Percentiles rank a stretch among this genome's conserved stretches.
Conservation (phyloP, 805 yeast genomes). For the Candida tallmaniae region DNA sequence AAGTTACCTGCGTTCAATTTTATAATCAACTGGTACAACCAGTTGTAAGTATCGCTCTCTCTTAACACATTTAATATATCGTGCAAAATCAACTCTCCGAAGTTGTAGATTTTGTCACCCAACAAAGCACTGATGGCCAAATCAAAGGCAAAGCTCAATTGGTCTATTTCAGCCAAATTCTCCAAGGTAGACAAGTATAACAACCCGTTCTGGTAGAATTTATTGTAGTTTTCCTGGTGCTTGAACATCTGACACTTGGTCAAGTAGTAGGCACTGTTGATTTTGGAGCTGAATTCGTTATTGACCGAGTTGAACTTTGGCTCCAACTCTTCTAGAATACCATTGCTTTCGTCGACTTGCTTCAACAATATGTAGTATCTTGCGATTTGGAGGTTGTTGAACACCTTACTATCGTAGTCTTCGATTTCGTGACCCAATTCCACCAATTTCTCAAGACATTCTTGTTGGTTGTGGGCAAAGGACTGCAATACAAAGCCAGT, state of each 20-base stretch:
- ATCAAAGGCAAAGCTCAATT: slow-evolving; percentile 56
- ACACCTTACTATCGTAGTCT: slow-evolving; percentile 42
- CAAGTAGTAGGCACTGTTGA: slow-evolving; percentile 80
- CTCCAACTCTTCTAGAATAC: slow-evolving; percentile 58
- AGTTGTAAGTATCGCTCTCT: slow-evolving; percentile 43
- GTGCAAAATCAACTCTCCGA: slow-evolving; percentile 91
- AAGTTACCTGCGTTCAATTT: slow-evolving; percentile 79
- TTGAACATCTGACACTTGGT: slow-evolving; percentile 75
- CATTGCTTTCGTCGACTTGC: slow-evolving; percentile 54
- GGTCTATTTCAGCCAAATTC: slow-evolving; percentile 33
- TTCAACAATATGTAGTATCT: slow-evolving; percentile 58
- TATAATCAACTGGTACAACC: slow-evolving; percentile 70
- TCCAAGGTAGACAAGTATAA: slow-evolving; percentile 58
- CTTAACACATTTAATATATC: slow-evolving; percentile 60
- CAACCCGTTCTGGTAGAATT: slow-evolving; percentile 75
- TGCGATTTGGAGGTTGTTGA: slow-evolving; percentile 61
- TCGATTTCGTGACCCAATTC: slow-evolving; percentile 32
- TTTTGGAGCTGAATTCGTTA: slow-evolving; percentile 40
- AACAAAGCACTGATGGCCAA: slow-evolving; percentile 80
- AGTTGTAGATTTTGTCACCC: slow-evolving; percentile 90
- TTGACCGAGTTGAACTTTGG: slow-evolving; percentile 28
- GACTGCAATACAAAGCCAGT: slow-evolving; percentile 66
- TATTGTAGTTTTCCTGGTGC: slow-evolving; percentile 70
- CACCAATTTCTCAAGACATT: slow-evolving; percentile 33
- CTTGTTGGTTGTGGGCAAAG: slow-evolving; percentile 27